Evolutionary conservation across 352 stramenopile genomes (phyloP).

Genomic region (Phytophthora chlamydospora): DNA sequence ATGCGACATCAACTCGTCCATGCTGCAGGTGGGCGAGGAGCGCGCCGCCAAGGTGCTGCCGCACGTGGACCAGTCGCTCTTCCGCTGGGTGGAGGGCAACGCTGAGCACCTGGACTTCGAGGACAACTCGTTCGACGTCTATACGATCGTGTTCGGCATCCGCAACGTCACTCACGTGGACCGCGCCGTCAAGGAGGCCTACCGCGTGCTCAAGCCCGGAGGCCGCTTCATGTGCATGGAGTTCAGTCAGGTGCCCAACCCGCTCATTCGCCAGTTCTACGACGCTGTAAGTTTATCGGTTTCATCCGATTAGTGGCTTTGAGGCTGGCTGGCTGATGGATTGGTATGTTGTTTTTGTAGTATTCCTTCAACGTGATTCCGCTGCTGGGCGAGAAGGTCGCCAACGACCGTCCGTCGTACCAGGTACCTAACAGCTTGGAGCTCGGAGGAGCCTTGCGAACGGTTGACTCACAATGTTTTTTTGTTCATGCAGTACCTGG

Average conservation of each 20-base stretch:
- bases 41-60: slow-evolving; percentile 82
- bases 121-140: slow-evolving; percentile 97
- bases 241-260: slow-evolving; percentile 96
- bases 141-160: slow-evolving; percentile 99
- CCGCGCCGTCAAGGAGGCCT: slow-evolving; percentile 93
- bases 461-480: neutral
- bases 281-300: slow-evolving; percentile 71
- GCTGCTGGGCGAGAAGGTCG: slow-evolving; percentile 93
- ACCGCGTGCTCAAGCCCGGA: slow-evolving; percentile 95
- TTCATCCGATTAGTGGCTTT: neutral
- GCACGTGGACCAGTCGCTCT: slow-evolving; percentile 57
- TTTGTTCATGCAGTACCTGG: slow-evolving; percentile 90
- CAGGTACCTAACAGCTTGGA: slow-evolving; percentile 56
- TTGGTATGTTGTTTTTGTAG: slow-evolving; percentile 37
- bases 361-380: slow-evolving; percentile 99
- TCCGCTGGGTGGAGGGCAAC: slow-evolving; percentile 95
- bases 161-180: slow-evolving; percentile 99
- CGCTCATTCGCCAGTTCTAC: slow-evolving; percentile 94
- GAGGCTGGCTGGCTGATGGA: neutral
- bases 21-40: slow-evolving; percentile 96
- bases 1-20: slow-evolving; percentile 99
- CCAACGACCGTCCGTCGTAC: slow-evolving; percentile 97
- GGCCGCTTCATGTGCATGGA: slow-evolving; percentile 99
- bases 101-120: slow-evolving; percentile 96
- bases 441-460: neutral